Evolutionary conservation across 1,284 basidiomycete genomes (phyloP), one percentile per base, ranked within the genome.

Genomic region (Cryptococcus maquisensis): DNA sequence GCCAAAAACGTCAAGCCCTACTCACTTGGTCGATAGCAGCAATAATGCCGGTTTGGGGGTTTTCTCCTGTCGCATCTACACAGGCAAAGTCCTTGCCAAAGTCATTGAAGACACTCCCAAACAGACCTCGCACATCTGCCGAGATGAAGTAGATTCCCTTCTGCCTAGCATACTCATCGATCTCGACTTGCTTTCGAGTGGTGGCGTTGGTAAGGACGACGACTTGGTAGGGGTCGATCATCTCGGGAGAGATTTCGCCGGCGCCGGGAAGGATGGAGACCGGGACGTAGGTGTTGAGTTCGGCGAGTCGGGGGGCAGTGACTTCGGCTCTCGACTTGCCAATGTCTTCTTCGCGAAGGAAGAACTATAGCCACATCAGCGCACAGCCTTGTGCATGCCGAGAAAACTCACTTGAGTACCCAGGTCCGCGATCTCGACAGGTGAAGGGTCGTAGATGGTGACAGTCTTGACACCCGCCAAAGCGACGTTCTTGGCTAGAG

Each of bases 391-490:
- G 39, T 40, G 39, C 39, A n/a, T 12, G 28, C 5, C 5, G 18
- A 28, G 7, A 15, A 18, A 18, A 75, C 81, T 66, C 65, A 88
- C 91, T 79, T 97, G 93, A 6, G 93, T 90, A 72, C 93, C 89
- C 46, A 99, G 82, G 77, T 99, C 96, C 62, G 88, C 84, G 40
- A 95, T 73, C 46, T 84, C 82, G 18, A 95, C 89, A 7, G 85
- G 88, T 58, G 91, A 86, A 8, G 95, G 94, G 77, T 99, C 96
- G 72, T 86, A 98, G 60, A 98, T 82, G 16, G 94, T 97, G 43
- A 98, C 95, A 21, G 90, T 94, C 80, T 98, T 98, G 55, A 99
- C 96, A 59, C 96, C 96, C 47, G 96, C 96, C 47, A 99, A 82
- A 47, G 86, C 88, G 52, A 98, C 82, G 72, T 99, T 92, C 81